phyloP scores from a whole-genome alignment of 306 rosid species.

The Psophocarpus tetragonolobus region DNA sequence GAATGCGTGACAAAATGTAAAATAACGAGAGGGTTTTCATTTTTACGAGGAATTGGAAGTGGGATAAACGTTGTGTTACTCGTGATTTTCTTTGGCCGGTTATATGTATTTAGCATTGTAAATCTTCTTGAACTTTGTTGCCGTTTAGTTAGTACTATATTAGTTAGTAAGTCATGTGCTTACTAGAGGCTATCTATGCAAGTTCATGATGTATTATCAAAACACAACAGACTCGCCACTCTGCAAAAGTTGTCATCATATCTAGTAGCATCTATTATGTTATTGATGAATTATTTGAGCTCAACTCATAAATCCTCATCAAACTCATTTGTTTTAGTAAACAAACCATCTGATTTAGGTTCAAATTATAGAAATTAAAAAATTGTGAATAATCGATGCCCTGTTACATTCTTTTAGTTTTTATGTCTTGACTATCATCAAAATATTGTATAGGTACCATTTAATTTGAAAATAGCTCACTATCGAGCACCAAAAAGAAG shows the following conservation, averaged over 20 bases:
- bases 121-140: constrained; percentile 7
- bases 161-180: not conserved
- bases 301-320: not conserved
- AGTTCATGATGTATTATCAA: not conserved
- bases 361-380: not conserved
- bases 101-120: constrained; percentile 10
- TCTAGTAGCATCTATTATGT: not conserved
- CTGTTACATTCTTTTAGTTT: not conserved
- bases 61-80: not conserved
- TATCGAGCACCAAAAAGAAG: no score
- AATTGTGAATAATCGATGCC: no score
- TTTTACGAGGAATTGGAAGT: constrained; percentile 23
- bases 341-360: not conserved
- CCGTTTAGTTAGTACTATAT: not conserved
- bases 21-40: not conserved
- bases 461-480: no score
- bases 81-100: not conserved
- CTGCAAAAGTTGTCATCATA: not conserved
- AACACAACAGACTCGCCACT: not conserved
- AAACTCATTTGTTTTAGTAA: not conserved
- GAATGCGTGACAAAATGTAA: constrained; percentile 16
- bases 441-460: no score
- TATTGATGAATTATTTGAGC: not conserved
- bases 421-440: not conserved
- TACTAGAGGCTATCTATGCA: not conserved